A percentile compares a stretch with the other conserved stretches of the same genome.
These are phyloP conservation scores for Allium sativum DNA, from an alignment of 106 monocot genomes.

Conservation along the genomic window DNA sequence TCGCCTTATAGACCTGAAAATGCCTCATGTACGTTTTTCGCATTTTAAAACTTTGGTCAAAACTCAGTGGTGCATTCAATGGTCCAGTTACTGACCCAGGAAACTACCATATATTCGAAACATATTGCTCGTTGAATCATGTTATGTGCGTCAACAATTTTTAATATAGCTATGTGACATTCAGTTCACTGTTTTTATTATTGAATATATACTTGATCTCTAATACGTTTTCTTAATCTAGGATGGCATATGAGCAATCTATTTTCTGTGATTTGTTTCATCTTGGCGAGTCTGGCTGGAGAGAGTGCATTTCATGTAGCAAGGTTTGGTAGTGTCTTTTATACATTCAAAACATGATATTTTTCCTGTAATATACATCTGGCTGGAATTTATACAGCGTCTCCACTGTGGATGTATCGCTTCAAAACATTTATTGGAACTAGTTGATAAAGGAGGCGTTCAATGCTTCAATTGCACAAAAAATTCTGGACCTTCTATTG, in stretches of 20 bases:
- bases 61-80: too few species aligned
- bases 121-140: too few species aligned
- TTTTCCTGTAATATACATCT: conserved; percentile 1
- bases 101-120: too few species aligned
- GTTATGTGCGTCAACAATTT: too few species aligned
- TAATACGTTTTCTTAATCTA: conserved; percentile 7
- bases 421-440: conserved; percentile 58
- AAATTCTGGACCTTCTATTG: conserved; percentile 40
- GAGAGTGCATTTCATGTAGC: conserved; percentile 76
- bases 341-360: neutral
- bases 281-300: conserved; percentile 86
- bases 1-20: too few species aligned
- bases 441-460: conserved; percentile 87
- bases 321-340: conserved; percentile 40
- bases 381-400: conserved; percentile 29
- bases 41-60: too few species aligned
- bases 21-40: too few species aligned
- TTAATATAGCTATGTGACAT: too few species aligned
- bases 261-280: conserved; percentile 79
- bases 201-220: too few species aligned
- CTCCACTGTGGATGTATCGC: conserved; percentile 96
- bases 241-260: conserved; percentile 69
- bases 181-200: too few species aligned
- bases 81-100: too few species aligned
- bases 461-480: conserved; percentile 68